These are phyloP conservation scores for Suillus variegatus DNA, from an alignment of 768 basidiomycete species.

Conservation along the genomic window DNA sequence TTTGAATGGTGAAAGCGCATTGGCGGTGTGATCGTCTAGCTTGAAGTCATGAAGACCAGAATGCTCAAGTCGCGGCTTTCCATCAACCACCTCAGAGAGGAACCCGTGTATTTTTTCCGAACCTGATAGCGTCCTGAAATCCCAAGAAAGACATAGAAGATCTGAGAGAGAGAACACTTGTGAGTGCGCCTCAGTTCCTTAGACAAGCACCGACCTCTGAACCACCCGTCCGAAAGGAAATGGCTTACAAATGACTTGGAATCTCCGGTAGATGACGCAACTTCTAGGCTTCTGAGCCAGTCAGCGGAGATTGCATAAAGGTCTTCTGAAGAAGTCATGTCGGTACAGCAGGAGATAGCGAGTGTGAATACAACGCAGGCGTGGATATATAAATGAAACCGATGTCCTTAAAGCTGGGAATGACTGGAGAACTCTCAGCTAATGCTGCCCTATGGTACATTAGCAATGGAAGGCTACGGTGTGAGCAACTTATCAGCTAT, in stretches of 20 bases:
- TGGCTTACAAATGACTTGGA: not conserved
- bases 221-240: not conserved
- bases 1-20: constrained; percentile 82
- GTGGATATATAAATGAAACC: not conserved
- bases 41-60: not conserved
- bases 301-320: not conserved
- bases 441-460: not conserved
- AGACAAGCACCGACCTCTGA: not conserved
- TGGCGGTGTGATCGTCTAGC: constrained; percentile 53
- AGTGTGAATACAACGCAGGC: not conserved
- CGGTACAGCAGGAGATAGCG: not conserved
- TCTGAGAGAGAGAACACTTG: not conserved
- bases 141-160: constrained; percentile 1
- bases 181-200: not conserved
- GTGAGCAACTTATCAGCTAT: not conserved
- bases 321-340: not conserved
- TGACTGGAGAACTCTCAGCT: too few species aligned
- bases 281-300: not conserved
- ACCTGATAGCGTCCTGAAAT: not conserved
- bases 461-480: not conserved
- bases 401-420: not conserved
- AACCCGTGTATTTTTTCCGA: not conserved
- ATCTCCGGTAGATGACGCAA: not conserved
- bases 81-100: not conserved
- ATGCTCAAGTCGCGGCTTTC: not conserved